Conservation (phyloP, 2,329 filamentous ascomycete species). For the Ceratocystis huliohia region DNA sequence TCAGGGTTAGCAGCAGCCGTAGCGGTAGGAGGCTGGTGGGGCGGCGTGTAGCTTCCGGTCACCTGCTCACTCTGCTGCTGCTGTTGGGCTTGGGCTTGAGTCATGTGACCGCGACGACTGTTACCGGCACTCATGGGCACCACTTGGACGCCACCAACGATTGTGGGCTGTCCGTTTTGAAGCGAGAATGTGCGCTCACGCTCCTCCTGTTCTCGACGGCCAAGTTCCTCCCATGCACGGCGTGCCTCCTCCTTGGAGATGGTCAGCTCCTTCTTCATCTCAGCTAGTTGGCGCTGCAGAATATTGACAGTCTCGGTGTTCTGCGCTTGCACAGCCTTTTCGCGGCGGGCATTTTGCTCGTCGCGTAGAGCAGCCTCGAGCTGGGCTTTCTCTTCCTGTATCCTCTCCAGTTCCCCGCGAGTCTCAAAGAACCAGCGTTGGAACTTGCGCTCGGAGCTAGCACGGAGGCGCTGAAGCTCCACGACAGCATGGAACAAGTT, state of each 20-base stretch:
- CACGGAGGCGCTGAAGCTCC: conserved; percentile 81
- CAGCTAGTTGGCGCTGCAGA: conserved; percentile 64
- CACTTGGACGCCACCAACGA: conserved; percentile 88
- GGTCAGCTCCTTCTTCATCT: conserved; percentile 83
- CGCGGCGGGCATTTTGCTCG: conserved; percentile 61
- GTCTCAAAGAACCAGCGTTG: conserved; percentile 99
- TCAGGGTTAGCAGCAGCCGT: conserved; percentile 23
- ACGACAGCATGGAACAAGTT: conserved; percentile 97
- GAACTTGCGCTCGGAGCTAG: conserved; percentile 93
- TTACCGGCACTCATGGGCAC: conserved; percentile 65
- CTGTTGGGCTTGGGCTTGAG: conserved; percentile 25
- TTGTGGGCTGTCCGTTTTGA: conserved; percentile 72
- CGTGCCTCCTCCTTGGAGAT: conserved; percentile 95
- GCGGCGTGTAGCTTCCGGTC: conserved; percentile 15
- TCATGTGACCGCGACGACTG: conserved; percentile 39
- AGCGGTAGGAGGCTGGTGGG: conserved; percentile 18
- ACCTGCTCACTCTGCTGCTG: conserved; percentile 8
- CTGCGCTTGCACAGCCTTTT: conserved; percentile 32
- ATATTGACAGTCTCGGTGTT: conserved; percentile 21
- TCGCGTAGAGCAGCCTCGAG: conserved; percentile 62
- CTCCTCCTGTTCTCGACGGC: conserved; percentile 83
- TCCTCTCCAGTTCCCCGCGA: conserved; percentile 70
- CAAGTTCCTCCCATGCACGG: conserved; percentile 93
- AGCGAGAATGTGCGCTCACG: conserved; percentile 76
- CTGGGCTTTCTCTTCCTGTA: conserved; percentile 68